Conservation (phyloP, 164 flowering plant genomes). For the Kalanchoe fedtschenkoi region DNA sequence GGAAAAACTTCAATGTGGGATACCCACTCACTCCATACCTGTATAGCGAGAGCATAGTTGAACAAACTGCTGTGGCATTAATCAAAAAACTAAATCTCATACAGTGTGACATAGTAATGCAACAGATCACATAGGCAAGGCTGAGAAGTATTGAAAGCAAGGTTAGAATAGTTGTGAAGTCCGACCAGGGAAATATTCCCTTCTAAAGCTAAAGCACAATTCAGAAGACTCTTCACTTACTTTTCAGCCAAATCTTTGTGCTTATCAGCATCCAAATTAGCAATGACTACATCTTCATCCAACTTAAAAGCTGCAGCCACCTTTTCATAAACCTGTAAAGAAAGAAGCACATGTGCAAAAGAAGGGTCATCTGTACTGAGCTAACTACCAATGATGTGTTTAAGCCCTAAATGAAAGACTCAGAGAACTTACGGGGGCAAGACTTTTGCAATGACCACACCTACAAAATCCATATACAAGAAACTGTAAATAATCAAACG, state of each 20-base stretch:
- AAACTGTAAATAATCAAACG: neutral
- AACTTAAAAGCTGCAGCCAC: constrained; percentile 79
- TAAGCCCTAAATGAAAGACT: neutral
- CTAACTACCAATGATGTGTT: neutral
- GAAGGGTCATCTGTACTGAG: neutral
- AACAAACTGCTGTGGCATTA: neutral
- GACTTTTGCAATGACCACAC: constrained; percentile 97
- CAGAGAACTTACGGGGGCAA: constrained; percentile 77
- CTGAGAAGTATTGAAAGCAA: neutral
- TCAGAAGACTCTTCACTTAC: constrained; percentile 15
- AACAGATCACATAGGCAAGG: neutral
- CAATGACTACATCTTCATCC: constrained; percentile 80
- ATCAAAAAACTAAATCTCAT: neutral
- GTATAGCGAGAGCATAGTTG: constrained; percentile 10
- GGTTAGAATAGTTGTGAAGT: neutral
- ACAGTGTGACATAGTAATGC: no score
- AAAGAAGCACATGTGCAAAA: neutral
- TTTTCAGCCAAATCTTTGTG: constrained; percentile 66
- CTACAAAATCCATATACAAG: constrained; percentile 21
- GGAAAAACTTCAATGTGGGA: constrained; percentile 94
- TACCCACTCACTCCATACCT: constrained; percentile 91
- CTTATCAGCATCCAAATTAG: constrained; percentile 90
- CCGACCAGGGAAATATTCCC: no score
- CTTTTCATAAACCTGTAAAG: constrained; percentile 68
- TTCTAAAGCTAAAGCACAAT: neutral